Evolutionary conservation across 306 rosid genomes (phyloP).

Genomic region (Pueraria montana): DNA sequence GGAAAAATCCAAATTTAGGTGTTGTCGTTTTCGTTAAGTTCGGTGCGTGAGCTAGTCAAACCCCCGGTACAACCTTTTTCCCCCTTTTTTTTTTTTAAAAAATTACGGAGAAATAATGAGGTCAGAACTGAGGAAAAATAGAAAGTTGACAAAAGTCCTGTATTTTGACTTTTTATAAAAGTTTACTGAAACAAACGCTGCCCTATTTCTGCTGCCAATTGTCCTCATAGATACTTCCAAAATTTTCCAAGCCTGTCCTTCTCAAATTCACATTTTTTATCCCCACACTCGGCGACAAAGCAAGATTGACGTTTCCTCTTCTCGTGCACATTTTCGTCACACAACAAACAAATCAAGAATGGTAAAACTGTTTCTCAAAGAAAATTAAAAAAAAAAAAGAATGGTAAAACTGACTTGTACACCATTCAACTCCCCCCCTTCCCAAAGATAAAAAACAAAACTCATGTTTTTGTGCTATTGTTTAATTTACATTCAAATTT

Average conservation of each 20-base stretch:
- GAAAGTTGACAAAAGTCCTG: constrained; percentile 65
- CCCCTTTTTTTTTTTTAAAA: neutral
- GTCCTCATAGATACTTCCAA: constrained; percentile 75
- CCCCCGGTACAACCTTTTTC: constrained; percentile 35
- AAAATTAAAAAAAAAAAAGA: too few species aligned
- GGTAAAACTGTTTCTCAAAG: neutral
- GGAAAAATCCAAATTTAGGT: neutral
- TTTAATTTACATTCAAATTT: too few species aligned
- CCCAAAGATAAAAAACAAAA: neutral
- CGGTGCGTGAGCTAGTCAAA: constrained; percentile 49
- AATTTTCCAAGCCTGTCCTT: constrained; percentile 58
- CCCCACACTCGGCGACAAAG: constrained; percentile 37
- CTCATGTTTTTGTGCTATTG: too few species aligned
- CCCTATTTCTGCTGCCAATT: constrained; percentile 45
- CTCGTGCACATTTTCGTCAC: constrained; percentile 51
- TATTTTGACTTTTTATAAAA: constrained; percentile 70
- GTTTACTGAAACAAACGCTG: constrained; percentile 59
- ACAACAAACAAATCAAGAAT: constrained; percentile 11
- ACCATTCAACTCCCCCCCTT: neutral
- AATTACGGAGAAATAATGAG: neutral
- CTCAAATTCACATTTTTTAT: constrained; percentile 45
- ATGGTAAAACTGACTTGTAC: too few species aligned
- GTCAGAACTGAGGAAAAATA: constrained; percentile 46
- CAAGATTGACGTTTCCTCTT: constrained; percentile 35
- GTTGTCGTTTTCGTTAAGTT: constrained; percentile 44